Evolutionary conservation across 108 stramenopile genomes (phyloP).

Genomic region (Aurantiochytrium sp.): DNA sequence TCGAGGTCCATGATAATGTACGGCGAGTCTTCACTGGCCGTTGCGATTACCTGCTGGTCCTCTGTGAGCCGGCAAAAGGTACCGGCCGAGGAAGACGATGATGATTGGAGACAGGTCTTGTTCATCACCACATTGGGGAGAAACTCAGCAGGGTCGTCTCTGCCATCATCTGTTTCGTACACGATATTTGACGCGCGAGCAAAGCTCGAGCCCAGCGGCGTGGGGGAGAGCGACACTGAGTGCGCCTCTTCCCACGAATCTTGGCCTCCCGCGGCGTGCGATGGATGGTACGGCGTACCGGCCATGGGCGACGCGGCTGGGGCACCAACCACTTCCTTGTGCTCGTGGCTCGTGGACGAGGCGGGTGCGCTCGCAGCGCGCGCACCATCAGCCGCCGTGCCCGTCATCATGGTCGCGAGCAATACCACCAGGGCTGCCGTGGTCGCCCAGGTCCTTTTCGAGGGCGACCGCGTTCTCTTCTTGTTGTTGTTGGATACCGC

Average conservation of each 20-base stretch:
- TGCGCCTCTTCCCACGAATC: background rate
- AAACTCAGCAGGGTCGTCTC: background rate
- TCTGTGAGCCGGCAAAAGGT: slow-evolving; percentile 4
- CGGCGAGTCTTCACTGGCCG: background rate
- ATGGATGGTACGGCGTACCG: background rate
- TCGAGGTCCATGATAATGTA: slow-evolving; percentile 3
- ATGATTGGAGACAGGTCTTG: background rate
- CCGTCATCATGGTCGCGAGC: no score
- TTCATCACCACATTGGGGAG: background rate
- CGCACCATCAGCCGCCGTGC: no score
- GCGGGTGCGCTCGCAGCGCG: no score
- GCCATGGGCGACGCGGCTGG: background rate
- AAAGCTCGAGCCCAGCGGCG: background rate
- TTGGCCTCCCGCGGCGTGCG: background rate
- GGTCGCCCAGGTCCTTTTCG: no score
- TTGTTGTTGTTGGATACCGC: no score
- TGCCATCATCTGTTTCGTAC: background rate
- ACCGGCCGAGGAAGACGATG: background rate
- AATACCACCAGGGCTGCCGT: no score
- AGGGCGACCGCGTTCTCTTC: no score
- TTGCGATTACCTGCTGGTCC: background rate
- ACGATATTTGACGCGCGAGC: background rate
- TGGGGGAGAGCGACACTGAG: background rate
- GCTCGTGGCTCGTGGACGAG: no score
- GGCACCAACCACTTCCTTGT: background rate